Conservation (phyloP, 2,329 filamentous ascomycete species). For the Penicillium corylophilum region DNA sequence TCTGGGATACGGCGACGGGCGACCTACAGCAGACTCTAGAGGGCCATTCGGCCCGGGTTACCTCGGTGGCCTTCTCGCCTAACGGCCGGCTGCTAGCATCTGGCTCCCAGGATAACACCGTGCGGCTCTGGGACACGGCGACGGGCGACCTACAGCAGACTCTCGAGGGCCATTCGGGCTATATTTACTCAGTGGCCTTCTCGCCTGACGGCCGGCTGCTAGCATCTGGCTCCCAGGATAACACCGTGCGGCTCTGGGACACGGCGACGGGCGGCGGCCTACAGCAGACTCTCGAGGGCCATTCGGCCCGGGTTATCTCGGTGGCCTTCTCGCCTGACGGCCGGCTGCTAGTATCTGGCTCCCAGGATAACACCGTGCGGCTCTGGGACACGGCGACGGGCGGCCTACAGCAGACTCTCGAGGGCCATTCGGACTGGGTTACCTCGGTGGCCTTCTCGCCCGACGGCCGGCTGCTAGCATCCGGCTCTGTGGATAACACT, state of each 20-base stretch:
- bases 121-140: background rate
- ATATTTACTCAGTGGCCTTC: background rate
- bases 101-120: too few species aligned
- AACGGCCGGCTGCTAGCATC: too few species aligned
- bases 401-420: background rate
- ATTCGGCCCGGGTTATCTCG: background rate
- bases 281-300: slow-evolving; percentile 2
- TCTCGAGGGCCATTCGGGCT: slow-evolving; percentile 2
- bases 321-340: slow-evolving; percentile 5
- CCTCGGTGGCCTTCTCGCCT: background rate
- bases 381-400: background rate
- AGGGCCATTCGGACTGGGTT: background rate
- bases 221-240: slow-evolving; percentile 1
- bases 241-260: slow-evolving; percentile 1
- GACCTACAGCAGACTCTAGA: background rate
- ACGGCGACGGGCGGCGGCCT: background rate
- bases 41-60: background rate
- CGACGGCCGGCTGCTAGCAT: too few species aligned
- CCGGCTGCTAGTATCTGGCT: slow-evolving; percentile 2
- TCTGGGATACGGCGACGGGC: background rate
- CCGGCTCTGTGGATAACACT: too few species aligned
- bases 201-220: slow-evolving; percentile 2
- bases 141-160: background rate
- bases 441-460: background rate
- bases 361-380: background rate